Evolutionary conservation across 345 rosid genomes (phyloP).

Genomic region (Barbarea vulgaris): DNA sequence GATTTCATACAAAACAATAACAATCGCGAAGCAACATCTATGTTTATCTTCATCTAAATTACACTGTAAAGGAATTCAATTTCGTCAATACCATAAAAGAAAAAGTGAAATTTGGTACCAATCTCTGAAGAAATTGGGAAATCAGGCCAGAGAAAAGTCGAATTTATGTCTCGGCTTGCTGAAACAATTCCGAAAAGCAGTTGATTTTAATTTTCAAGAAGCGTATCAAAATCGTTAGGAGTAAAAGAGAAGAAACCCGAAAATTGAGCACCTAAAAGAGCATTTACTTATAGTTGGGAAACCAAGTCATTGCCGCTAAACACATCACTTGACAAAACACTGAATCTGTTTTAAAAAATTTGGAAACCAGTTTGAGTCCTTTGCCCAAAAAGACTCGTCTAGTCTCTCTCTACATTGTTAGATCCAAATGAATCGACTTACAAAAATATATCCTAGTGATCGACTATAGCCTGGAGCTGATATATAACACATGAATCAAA

Average conservation of each 20-base stretch:
- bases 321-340: conserved; percentile 8
- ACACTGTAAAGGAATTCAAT: background rate
- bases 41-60: background rate
- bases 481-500: background rate
- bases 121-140: background rate
- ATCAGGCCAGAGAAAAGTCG: background rate
- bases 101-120: background rate
- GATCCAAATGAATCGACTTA: conserved; percentile 27
- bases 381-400: background rate
- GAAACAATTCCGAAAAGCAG: too few relatives aligned
- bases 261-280: background rate
- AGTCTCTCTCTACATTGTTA: conserved; percentile 20
- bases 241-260: too few relatives aligned
- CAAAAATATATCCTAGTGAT: conserved; percentile 20
- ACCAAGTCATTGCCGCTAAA: background rate
- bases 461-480: conserved; percentile 3
- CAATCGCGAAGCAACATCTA: background rate
- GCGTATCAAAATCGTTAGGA: too few relatives aligned
- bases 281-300: background rate
- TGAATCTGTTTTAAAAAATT: background rate
- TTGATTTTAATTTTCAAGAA: too few relatives aligned
- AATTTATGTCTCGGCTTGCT: too few relatives aligned
- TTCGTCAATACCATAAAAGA: conserved; percentile 2
- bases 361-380: background rate
- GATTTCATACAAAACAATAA: conserved; percentile 25